Conservation (phyloP, 2,329 filamentous ascomycete species). For the Blastomyces gilchristii region DNA sequence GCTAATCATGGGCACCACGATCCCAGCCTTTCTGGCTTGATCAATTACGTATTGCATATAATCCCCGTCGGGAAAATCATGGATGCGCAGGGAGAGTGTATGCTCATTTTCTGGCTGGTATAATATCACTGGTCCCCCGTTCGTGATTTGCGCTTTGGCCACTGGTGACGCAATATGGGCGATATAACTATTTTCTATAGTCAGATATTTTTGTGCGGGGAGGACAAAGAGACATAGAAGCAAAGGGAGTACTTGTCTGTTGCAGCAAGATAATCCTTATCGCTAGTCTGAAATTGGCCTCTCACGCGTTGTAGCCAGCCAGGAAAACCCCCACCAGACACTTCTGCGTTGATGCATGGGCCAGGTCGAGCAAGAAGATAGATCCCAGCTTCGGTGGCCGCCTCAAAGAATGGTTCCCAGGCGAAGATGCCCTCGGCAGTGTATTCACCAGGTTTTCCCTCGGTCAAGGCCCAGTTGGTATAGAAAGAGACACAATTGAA, state of each 20-base stretch:
- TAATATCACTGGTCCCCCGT: constrained; percentile 68
- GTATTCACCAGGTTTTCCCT: constrained; percentile 62
- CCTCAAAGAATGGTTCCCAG: constrained; percentile 64
- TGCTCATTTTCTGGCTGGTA: constrained; percentile 80
- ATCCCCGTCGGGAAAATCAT: constrained; percentile 53
- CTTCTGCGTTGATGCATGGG: constrained; percentile 71
- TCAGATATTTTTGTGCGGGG: constrained; percentile 9
- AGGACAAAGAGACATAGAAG: not conserved
- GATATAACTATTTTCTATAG: constrained; percentile 42
- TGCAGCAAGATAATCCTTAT: constrained; percentile 52
- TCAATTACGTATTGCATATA: constrained; percentile 64
- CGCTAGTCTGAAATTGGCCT: constrained; percentile 53
- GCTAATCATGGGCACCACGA: constrained; percentile 63
- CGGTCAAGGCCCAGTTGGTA: constrained; percentile 65
- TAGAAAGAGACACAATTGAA: constrained; percentile 76
- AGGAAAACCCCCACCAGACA: constrained; percentile 65
- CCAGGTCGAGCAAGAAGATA: constrained; percentile 65
- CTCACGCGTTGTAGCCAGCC: constrained; percentile 66
- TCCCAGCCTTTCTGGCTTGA: constrained; percentile 56
- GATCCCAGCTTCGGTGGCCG: constrained; percentile 60
- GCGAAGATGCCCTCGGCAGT: constrained; percentile 61
- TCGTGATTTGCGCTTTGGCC: constrained; percentile 67
- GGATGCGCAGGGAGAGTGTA: constrained; percentile 39
- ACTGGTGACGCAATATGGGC: constrained; percentile 54
- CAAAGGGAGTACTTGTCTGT: constrained; percentile 49